Percentiles rank a stretch among this genome's conserved stretches.
phyloP scores from a whole-genome alignment of 306 rosid species.

The Prunus padus region DNA sequence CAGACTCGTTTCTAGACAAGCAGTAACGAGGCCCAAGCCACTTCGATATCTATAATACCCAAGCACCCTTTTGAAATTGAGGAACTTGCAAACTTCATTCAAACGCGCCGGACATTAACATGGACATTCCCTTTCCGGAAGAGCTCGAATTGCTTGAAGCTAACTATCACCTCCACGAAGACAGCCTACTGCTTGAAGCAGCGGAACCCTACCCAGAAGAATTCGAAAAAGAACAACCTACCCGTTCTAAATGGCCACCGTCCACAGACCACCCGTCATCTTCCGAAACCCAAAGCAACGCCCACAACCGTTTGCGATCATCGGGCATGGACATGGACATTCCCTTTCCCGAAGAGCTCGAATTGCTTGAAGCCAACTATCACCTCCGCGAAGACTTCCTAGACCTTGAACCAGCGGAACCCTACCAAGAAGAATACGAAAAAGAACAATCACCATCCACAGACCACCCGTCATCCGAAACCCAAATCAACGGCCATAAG shows the following conservation, averaged over 20 bases:
- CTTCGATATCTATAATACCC: no score
- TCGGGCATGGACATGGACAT: constrained; percentile 63
- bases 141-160: constrained; percentile 91
- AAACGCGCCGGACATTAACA: constrained; percentile 41
- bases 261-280: constrained; percentile 27
- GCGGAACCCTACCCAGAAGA: constrained; percentile 39
- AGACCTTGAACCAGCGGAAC: constrained; percentile 45
- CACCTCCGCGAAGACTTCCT: constrained; percentile 35
- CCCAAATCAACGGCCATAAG: constrained; percentile 45
- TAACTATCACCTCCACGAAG: constrained; percentile 35
- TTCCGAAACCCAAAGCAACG: constrained; percentile 27
- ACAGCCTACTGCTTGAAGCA: constrained; percentile 39
- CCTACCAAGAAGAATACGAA: constrained; percentile 33
- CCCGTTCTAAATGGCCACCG: constrained; percentile 7
- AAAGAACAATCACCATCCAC: constrained; percentile 12
- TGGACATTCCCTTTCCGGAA: constrained; percentile 75
- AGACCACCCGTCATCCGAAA: constrained; percentile 29
- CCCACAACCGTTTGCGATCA: constrained; percentile 53
- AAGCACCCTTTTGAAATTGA: no score
- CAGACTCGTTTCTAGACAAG: no score
- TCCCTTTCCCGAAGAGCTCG: constrained; percentile 83
- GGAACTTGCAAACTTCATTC: background rate
- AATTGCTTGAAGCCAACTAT: constrained; percentile 66
- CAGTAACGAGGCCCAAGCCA: no score
- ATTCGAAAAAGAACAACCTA: constrained; percentile 22